Conservation (phyloP, 257 asterid genomes). For the Ilex aquifolium region DNA sequence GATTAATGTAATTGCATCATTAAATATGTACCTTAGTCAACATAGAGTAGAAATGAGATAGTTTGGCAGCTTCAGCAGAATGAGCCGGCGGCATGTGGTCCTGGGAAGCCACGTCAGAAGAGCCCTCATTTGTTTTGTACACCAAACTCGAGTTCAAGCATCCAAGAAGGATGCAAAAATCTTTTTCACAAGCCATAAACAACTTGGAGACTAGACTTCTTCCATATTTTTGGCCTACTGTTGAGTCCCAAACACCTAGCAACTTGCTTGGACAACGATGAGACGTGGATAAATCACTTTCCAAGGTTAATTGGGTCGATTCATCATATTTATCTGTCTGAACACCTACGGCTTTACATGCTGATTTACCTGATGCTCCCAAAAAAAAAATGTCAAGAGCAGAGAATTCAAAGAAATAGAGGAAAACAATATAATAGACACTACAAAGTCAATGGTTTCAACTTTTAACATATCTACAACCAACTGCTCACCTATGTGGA, state of each 20-base stretch:
- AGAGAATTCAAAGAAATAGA: slow-evolving; percentile 7
- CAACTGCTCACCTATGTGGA: slow-evolving; percentile 57
- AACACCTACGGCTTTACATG: slow-evolving; percentile 44
- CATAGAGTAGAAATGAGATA: slow-evolving; percentile 51
- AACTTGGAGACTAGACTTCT: slow-evolving; percentile 51
- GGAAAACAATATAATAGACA: neutral
- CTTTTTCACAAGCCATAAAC: slow-evolving; percentile 50
- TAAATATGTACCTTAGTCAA: slow-evolving; percentile 59
- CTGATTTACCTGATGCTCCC: slow-evolving; percentile 31
- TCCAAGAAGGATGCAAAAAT: slow-evolving; percentile 62
- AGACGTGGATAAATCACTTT: slow-evolving; percentile 14
- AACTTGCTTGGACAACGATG: slow-evolving; percentile 38
- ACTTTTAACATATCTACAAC: neutral
- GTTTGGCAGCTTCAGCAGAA: slow-evolving; percentile 50
- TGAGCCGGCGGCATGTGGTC: slow-evolving; percentile 22
- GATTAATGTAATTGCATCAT: neutral
- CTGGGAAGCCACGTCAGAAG: slow-evolving; percentile 20
- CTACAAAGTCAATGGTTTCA: neutral
- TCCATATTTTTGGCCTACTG: slow-evolving; percentile 45
- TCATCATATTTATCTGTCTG: slow-evolving; percentile 46
- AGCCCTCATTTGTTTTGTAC: slow-evolving; percentile 10
- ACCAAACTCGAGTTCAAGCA: slow-evolving; percentile 32
- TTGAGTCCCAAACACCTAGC: slow-evolving; percentile 57
- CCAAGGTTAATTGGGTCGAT: slow-evolving; percentile 21
- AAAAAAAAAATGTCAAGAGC: neutral